A percentile compares a stretch with the other conserved stretches of the same genome.
phyloP scores from a whole-genome alignment of 352 stramenopile species.

The Peronospora tabacina region DNA sequence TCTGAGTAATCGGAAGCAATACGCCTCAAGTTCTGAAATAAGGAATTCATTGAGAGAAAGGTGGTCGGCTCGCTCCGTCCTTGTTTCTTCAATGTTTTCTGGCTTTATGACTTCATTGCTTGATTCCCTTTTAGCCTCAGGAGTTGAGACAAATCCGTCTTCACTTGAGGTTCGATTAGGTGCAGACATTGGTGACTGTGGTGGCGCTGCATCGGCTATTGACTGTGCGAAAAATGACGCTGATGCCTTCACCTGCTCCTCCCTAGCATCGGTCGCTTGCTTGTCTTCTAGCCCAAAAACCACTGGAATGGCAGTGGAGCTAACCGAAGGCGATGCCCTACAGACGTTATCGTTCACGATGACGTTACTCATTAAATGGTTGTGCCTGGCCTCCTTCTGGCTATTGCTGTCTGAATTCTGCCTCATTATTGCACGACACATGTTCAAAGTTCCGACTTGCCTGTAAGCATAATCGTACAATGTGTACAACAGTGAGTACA shows the following conservation, averaged over 20 bases:
- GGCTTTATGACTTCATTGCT: constrained; percentile 12
- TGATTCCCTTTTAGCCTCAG: constrained; percentile 16
- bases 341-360: constrained; percentile 1
- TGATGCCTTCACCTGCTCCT: neutral
- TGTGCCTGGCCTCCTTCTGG: constrained; percentile 2
- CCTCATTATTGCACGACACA: constrained; percentile 21
- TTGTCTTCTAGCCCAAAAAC: constrained; percentile 1
- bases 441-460: constrained; percentile 27
- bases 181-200: constrained; percentile 19
- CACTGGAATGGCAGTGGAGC: neutral
- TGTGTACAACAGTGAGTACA: constrained; percentile 6
- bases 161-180: constrained; percentile 22
- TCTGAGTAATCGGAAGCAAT: constrained; percentile 29
- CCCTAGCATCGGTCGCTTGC: neutral
- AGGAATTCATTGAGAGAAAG: constrained; percentile 45
- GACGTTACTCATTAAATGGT: neutral
- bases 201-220: constrained; percentile 11
- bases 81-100: constrained; percentile 11
- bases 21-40: constrained; percentile 41
- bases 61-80: constrained; percentile 27
- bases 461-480: constrained; percentile 7
- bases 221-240: constrained; percentile 9
- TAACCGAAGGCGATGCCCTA: neutral
- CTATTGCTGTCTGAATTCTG: constrained; percentile 6
- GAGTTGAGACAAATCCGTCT: constrained; percentile 16